phyloP scores from a whole-genome alignment of 2,329 filamentous ascomycete species.

The Venturia carpophila region DNA sequence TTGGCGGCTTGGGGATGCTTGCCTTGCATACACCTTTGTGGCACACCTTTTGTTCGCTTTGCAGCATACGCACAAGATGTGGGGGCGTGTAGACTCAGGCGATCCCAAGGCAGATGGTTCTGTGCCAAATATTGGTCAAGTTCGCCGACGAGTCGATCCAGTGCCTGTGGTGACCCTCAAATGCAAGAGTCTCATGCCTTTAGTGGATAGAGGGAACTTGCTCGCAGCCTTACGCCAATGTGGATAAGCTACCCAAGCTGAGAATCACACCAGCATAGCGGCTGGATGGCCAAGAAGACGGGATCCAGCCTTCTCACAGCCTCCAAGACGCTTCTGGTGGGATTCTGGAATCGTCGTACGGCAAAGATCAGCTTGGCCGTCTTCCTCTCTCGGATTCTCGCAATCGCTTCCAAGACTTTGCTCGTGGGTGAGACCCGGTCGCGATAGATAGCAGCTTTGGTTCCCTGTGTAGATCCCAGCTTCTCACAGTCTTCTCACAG shows the following conservation, averaged over 20 bases:
- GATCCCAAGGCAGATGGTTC: background rate
- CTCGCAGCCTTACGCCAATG: background rate
- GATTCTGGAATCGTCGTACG: background rate
- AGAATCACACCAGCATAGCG: background rate
- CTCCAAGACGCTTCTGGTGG: background rate
- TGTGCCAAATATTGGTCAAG: background rate
- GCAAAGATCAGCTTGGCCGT: background rate
- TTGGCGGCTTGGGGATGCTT: background rate
- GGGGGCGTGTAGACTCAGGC: background rate
- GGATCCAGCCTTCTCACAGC: background rate
- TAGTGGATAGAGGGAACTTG: background rate
- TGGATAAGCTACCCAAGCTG: background rate
- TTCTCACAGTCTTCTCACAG: background rate
- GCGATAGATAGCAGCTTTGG: background rate
- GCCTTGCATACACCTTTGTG: background rate
- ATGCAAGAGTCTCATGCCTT: background rate
- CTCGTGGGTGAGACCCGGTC: background rate
- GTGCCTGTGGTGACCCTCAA: background rate
- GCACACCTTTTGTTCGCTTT: background rate
- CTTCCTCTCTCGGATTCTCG: background rate
- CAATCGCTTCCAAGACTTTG: background rate
- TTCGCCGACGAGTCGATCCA: background rate
- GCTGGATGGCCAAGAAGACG: conserved; percentile 1
- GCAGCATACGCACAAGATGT: background rate
- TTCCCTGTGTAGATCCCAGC: conserved; percentile 3